These are phyloP conservation scores for Pholiota microspora DNA, from an alignment of 768 basidiomycete genomes.

Conservation along the genomic window DNA sequence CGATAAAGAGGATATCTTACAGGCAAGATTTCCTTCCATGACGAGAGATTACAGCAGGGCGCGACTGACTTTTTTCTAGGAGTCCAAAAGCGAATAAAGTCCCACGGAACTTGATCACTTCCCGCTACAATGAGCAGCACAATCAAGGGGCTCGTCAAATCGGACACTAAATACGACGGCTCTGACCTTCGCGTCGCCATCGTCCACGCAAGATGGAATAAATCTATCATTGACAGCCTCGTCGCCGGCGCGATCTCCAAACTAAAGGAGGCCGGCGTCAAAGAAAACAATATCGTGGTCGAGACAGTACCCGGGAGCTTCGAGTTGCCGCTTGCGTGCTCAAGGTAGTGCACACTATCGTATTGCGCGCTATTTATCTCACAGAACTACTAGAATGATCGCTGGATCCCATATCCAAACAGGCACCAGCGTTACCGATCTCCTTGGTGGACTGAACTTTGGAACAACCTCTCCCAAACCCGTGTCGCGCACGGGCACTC, in stretches of 20 bases:
- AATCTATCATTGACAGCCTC: constrained; percentile 79
- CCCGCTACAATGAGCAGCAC: constrained; percentile 44
- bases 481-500: constrained; percentile 51
- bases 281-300: constrained; percentile 84
- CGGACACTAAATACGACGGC: constrained; percentile 70
- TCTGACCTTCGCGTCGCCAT: constrained; percentile 83
- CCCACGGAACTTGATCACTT: constrained; percentile 29
- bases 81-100: constrained; percentile 26
- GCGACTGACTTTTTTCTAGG: constrained; percentile 16
- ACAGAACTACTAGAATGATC: constrained; percentile 64
- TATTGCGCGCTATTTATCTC: constrained; percentile 5
- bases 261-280: constrained; percentile 83
- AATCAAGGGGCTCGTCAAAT: constrained; percentile 76
- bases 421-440: constrained; percentile 73
- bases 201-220: constrained; percentile 97
- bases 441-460: constrained; percentile 65
- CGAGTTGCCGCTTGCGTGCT: constrained; percentile 87
- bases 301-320: constrained; percentile 94
- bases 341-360: constrained; percentile 50
- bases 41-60: constrained; percentile 10
- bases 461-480: constrained; percentile 28
- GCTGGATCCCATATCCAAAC: constrained; percentile 83
- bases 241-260: constrained; percentile 77
- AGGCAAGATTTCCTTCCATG: constrained; percentile 54
- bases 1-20: constrained; percentile 31